Percentiles rank a stretch among this genome's conserved stretches.
phyloP scores from a whole-genome alignment of 2,329 filamentous ascomycete genomes.

The Trichoderma endophyticum region DNA sequence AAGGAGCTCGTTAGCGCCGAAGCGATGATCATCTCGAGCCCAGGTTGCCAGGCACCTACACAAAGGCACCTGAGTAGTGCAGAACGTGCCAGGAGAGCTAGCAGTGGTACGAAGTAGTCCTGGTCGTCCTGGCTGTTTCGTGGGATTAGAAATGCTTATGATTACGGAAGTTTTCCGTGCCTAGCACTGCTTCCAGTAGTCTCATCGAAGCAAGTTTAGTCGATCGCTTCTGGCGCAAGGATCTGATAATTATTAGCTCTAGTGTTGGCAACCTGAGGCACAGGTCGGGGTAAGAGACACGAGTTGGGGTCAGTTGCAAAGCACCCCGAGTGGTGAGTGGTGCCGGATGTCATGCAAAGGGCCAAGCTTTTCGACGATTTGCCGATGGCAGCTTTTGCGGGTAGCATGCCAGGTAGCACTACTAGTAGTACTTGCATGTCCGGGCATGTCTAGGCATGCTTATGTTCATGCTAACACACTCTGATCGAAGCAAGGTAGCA shows the following conservation, averaged over 20 bases:
- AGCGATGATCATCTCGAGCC: background rate
- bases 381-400: background rate
- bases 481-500: background rate
- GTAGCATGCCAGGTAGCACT: background rate
- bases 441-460: background rate
- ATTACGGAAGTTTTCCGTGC: background rate
- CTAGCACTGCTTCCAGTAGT: background rate
- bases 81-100: background rate
- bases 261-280: background rate
- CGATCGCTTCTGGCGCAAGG: background rate
- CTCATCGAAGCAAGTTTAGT: background rate
- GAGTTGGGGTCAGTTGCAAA: background rate
- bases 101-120: background rate
- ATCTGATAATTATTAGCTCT: background rate
- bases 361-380: background rate
- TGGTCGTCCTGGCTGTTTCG: background rate
- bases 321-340: background rate
- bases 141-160: background rate
- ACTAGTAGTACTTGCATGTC: background rate
- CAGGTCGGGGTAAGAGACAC: background rate
- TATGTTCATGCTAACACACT: background rate
- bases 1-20: background rate
- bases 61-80: background rate
- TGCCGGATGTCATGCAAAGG: background rate
- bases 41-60: background rate